A percentile compares a stretch with the other conserved stretches of the same genome.
phyloP scores from a whole-genome alignment of 1,139 yeast genomes.

The Arxiozyma slooffiae region DNA sequence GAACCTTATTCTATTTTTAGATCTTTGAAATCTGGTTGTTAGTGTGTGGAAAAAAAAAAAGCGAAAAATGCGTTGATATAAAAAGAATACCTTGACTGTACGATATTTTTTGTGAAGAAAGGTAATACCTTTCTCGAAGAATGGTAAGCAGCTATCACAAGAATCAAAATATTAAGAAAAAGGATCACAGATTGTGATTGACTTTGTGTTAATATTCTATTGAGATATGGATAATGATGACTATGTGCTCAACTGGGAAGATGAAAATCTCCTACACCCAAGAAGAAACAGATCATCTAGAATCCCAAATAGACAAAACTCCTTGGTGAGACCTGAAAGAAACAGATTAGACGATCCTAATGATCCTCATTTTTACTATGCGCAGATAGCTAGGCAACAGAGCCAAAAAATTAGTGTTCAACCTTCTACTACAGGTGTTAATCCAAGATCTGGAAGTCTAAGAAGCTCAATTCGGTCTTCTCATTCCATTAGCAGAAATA shows the following conservation, averaged over 20 bases:
- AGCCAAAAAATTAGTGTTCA: constrained; percentile 51
- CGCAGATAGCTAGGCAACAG: constrained; percentile 70
- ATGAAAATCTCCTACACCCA: constrained; percentile 16
- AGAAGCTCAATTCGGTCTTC: constrained; percentile 11
- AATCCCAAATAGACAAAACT: constrained; percentile 29
- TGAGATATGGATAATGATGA: constrained; percentile 13
- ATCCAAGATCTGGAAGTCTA: constrained; percentile 37
- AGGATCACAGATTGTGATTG: not conserved
- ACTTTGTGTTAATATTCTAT: not conserved
- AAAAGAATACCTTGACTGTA: not conserved
- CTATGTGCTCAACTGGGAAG: constrained; percentile 16
- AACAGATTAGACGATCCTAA: constrained; percentile 52
- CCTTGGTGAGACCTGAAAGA: constrained; percentile 75
- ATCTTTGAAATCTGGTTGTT: not conserved
- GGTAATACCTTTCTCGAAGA: not conserved
- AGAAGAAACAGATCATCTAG: constrained; percentile 10
- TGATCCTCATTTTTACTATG: constrained; percentile 70
- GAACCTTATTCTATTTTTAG: not conserved
- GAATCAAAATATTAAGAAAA: constrained; percentile 3
- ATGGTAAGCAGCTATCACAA: not conserved
- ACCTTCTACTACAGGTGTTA: constrained; percentile 68
- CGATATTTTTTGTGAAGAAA: not conserved
- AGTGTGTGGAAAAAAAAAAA: too few relatives aligned
- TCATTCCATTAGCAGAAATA: constrained; percentile 3
- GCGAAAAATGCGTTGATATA: not conserved